These are phyloP conservation scores for thale cress (Arabidopsis thaliana) DNA, from an alignment of 345 rosid species.

Conservation along the genomic window DNA sequence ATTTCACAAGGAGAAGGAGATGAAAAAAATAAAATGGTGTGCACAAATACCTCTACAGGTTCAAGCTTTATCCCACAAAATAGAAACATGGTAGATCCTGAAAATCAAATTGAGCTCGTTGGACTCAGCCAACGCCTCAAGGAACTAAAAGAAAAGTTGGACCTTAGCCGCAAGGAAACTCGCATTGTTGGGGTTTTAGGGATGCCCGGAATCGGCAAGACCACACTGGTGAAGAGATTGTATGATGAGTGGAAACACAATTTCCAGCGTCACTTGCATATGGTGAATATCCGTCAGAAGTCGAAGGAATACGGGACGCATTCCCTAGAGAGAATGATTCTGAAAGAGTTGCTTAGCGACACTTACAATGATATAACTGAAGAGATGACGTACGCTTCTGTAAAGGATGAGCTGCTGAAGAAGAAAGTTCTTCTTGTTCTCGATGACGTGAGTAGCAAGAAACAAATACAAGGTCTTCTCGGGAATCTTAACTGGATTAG, in stretches of 20 bases:
- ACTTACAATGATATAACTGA: constrained; percentile 6
- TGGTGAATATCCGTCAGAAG: constrained; percentile 1
- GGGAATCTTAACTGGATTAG: background rate
- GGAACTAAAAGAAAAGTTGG: constrained; percentile 6
- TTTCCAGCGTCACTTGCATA: constrained; percentile 3
- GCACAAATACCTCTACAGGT: too few relatives aligned
- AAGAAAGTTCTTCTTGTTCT: constrained; percentile 10
- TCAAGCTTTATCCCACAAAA: background rate
- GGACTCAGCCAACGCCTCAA: constrained; percentile 23
- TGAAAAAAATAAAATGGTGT: too few relatives aligned
- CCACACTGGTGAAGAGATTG: constrained; percentile 2
- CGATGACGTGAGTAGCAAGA: constrained; percentile 4
- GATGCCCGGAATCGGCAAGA: constrained; percentile 9
- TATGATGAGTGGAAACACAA: constrained; percentile 19
- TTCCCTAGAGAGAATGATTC: background rate
- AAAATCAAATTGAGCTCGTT: constrained; percentile 2
- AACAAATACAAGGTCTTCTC: background rate
- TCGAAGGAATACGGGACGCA: background rate
- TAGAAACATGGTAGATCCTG: background rate
- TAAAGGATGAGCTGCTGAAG: background rate
- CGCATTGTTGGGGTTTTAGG: constrained; percentile 13
- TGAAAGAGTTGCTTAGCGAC: constrained; percentile 1
- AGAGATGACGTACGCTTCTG: background rate
- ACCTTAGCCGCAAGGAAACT: background rate
- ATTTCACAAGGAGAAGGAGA: too few relatives aligned